A percentile compares a stretch with the other conserved stretches of the same genome.
These are phyloP conservation scores for Elsinoe perseae DNA, from an alignment of 2,329 filamentous ascomycete genomes.

Conservation along the genomic window DNA sequence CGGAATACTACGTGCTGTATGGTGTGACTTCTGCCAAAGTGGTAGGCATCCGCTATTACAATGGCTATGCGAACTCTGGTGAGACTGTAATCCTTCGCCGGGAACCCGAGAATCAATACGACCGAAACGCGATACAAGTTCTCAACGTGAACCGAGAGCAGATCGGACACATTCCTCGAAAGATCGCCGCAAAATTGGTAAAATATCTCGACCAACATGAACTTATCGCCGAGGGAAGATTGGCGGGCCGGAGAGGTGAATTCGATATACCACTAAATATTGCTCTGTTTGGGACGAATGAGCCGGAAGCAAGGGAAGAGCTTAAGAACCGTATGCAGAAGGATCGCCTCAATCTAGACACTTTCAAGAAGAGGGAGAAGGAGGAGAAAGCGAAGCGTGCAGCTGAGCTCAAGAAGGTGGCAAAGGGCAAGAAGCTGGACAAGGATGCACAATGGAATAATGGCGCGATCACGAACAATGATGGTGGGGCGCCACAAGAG, in stretches of 20 bases:
- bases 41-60: constrained; percentile 56
- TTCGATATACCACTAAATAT: constrained; percentile 69
- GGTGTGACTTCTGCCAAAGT: constrained; percentile 46
- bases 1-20: constrained; percentile 25
- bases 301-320: constrained; percentile 34
- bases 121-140: constrained; percentile 39
- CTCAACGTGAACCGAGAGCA: constrained; percentile 67
- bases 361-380: constrained; percentile 34
- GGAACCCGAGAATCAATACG: constrained; percentile 55
- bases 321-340: constrained; percentile 57
- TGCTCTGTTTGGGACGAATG: constrained; percentile 53
- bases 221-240: constrained; percentile 59
- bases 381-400: constrained; percentile 30
- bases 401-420: constrained; percentile 20
- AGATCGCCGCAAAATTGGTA: constrained; percentile 62
- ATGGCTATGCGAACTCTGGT: constrained; percentile 53
- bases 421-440: constrained; percentile 17
- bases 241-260: constrained; percentile 57
- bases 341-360: constrained; percentile 53
- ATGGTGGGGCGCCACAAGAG: constrained; percentile 36
- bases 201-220: constrained; percentile 56
- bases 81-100: constrained; percentile 57
- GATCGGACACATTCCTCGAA: constrained; percentile 69
- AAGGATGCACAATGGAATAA: constrained; percentile 3
- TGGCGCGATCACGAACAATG: constrained; percentile 22